These are phyloP conservation scores for Syncephalis plumigaleata DNA, from an alignment of 371 early-diverging fungal species.

Conservation along the genomic window DNA sequence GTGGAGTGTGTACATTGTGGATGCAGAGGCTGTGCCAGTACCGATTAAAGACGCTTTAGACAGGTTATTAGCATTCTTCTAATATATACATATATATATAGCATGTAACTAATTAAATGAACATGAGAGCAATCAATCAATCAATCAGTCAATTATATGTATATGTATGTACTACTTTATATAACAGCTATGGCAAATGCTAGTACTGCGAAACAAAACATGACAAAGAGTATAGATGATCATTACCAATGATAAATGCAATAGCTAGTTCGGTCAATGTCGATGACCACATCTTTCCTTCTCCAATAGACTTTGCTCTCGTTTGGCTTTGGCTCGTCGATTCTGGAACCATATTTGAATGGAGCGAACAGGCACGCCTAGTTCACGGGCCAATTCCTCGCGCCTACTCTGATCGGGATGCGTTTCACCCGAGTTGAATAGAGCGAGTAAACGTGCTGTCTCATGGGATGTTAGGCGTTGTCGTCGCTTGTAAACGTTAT, in stretches of 20 bases:
- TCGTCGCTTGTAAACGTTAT: too few species aligned
- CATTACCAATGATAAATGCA: too few species aligned
- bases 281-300: conserved; percentile 3
- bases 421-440: conserved; percentile 53
- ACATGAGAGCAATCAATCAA: too few species aligned
- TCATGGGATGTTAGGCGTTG: too few species aligned
- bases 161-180: too few species aligned
- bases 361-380: conserved; percentile 82
- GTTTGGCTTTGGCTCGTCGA: conserved; percentile 86
- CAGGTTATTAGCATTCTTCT: neutral
- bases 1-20: conserved; percentile 94
- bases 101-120: too few species aligned
- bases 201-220: too few species aligned
- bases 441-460: conserved; percentile 9
- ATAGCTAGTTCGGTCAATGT: conserved; percentile 5
- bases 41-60: neutral
- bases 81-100: neutral
- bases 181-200: too few species aligned
- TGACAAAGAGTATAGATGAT: too few species aligned
- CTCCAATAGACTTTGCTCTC: conserved; percentile 19
- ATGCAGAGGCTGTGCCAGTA: conserved; percentile 22
- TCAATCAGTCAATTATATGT: too few species aligned
- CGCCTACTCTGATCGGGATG: conserved; percentile 65
- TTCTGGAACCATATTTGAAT: conserved; percentile 99
- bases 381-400: conserved; percentile 61